phyloP scores from a whole-genome alignment of 2,329 filamentous ascomycete species.

The Alternaria viburni region DNA sequence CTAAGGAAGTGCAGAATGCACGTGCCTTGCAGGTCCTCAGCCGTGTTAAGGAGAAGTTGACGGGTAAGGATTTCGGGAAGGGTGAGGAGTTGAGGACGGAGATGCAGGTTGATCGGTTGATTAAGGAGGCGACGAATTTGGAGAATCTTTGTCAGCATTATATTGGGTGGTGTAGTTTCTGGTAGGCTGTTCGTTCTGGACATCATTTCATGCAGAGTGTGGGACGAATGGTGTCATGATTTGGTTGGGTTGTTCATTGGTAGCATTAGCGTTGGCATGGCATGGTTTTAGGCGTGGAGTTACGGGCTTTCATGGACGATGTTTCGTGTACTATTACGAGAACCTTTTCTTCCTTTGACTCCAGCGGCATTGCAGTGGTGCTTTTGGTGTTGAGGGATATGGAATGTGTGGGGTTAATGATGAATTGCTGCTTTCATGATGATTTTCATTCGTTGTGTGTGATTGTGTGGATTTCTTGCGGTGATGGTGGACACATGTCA shows the following conservation, averaged over 20 bases:
- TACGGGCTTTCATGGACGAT: background rate
- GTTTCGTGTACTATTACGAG: background rate
- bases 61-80: constrained; percentile 88
- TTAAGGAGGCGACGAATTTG: constrained; percentile 92
- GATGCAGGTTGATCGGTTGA: constrained; percentile 90
- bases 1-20: constrained; percentile 86
- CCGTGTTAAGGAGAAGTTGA: constrained; percentile 93
- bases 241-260: background rate
- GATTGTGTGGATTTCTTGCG: too few relatives aligned
- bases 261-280: constrained; percentile 9
- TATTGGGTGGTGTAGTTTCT: constrained; percentile 99
- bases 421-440: too few relatives aligned
- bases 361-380: constrained; percentile 1
- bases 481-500: background rate
- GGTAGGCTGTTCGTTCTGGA: constrained; percentile 59
- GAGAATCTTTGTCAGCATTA: constrained; percentile 99
- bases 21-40: constrained; percentile 89
- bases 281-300: background rate
- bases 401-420: background rate
- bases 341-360: background rate
- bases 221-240: too few relatives aligned
- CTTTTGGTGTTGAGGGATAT: background rate
- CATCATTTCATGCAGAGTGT: too few relatives aligned
- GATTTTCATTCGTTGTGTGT: too few relatives aligned
- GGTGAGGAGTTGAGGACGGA: constrained; percentile 79